Conservation (phyloP, 306 rosid species). For the Mucuna pruriens region DNA sequence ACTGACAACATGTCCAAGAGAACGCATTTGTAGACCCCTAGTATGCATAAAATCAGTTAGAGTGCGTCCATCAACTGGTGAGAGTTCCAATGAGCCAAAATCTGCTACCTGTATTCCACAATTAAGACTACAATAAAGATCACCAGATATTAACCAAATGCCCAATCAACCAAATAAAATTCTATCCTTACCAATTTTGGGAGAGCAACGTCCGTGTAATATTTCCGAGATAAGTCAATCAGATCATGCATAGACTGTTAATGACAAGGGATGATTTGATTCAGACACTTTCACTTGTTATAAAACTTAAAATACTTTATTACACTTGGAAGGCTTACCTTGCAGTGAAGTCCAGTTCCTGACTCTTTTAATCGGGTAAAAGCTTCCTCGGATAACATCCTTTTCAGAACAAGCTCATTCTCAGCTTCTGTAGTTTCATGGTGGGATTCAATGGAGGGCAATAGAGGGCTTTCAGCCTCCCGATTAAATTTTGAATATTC, state of each 20-base stretch:
- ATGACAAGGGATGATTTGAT: slow-evolving; percentile 40
- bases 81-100: slow-evolving; percentile 96
- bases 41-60: slow-evolving; percentile 99
- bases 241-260: slow-evolving; percentile 88
- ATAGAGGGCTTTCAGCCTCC: slow-evolving; percentile 57
- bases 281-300: slow-evolving; percentile 31
- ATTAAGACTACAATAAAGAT: slow-evolving; percentile 43
- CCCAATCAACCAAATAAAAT: slow-evolving; percentile 43
- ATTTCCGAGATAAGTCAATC: slow-evolving; percentile 72
- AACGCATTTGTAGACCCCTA: slow-evolving; percentile 93
- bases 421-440: slow-evolving; percentile 65
- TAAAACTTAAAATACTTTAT: slow-evolving; percentile 30
- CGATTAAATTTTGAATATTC: slow-evolving; percentile 56
- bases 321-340: slow-evolving; percentile 60
- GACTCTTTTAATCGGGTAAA: slow-evolving; percentile 87
- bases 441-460: slow-evolving; percentile 55
- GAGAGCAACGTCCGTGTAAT: slow-evolving; percentile 93
- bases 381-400: slow-evolving; percentile 71
- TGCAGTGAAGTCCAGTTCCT: slow-evolving; percentile 94
- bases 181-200: slow-evolving; percentile 88
- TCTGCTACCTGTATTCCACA: slow-evolving; percentile 85
- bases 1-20: slow-evolving; percentile 96
- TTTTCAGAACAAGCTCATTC: slow-evolving; percentile 74
- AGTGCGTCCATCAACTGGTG: slow-evolving; percentile 99
- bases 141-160: slow-evolving; percentile 36